Evolutionary conservation across 1,139 yeast species (phyloP).

Genomic region (Candida buenavistaensis): DNA sequence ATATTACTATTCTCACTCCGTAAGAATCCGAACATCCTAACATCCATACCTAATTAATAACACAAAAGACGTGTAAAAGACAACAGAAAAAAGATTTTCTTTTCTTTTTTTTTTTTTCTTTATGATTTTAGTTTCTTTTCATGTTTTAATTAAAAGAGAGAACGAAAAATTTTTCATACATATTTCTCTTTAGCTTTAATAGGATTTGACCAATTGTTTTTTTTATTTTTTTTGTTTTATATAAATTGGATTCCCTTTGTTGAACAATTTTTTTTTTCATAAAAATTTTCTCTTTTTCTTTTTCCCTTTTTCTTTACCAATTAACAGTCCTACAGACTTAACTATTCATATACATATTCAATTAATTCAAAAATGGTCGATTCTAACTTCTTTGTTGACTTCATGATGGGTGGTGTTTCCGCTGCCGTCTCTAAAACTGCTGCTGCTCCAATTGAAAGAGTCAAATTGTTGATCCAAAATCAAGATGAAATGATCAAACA

Average conservation of each 20-base stretch:
- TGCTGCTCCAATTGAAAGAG: slow-evolving; percentile 58
- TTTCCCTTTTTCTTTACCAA: slow-evolving; percentile 12
- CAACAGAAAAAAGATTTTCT: too few species aligned
- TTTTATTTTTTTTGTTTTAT: too few species aligned
- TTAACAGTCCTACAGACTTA: slow-evolving; percentile 5
- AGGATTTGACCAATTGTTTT: too few species aligned
- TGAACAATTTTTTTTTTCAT: slow-evolving; percentile 8
- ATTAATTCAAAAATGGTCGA: slow-evolving; percentile 17
- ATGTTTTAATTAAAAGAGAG: too few species aligned
- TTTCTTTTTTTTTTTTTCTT: too few species aligned
- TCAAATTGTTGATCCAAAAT: slow-evolving; percentile 53
- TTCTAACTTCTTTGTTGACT: slow-evolving; percentile 36
- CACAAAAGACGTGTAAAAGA: too few species aligned
- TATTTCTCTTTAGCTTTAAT: too few species aligned
- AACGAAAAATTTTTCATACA: too few species aligned
- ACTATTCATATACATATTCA: slow-evolving; percentile 7
- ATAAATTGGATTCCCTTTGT: slow-evolving; percentile 2
- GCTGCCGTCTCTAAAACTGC: slow-evolving; percentile 59
- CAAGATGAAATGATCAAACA: slow-evolving; percentile 57
- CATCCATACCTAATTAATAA: too few species aligned
- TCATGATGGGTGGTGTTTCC: slow-evolving; percentile 58
- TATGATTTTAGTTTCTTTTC: too few species aligned
- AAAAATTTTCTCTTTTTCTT: slow-evolving; percentile 10
- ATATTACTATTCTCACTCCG: too few species aligned
- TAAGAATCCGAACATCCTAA: too few species aligned